Base-by-base conservation (phyloP, 176 grass and related monocot species). In the Paspalum notatum region DNA sequence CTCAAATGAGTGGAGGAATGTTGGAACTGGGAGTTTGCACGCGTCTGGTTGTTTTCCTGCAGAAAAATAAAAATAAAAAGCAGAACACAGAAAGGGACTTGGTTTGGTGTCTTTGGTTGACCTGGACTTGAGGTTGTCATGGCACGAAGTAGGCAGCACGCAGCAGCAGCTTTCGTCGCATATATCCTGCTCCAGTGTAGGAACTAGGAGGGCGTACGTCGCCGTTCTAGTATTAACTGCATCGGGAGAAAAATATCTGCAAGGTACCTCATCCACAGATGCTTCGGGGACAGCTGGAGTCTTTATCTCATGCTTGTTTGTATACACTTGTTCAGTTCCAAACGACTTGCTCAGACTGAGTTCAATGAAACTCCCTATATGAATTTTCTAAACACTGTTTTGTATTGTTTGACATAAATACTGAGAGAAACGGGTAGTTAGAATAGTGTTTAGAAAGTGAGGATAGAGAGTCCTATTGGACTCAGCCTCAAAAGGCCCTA, bases 31-130 rank as follows among this genome's bases (percentile, higher is more conserved):
- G 53, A 47, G 66, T 22, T 8, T 75, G 52, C 39, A 43, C 20
- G n/a, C 20, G n/a, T n/a, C 55, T 26, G 7, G 3, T 25, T 24
- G 53, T 43, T 75, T 22, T 61, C 41, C 55, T 26, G 21, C 72
- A 41, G 58, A 18, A 25, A 68, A n/a, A n/a, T n/a, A n/a, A 72
- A 26, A 45, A 5, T 58, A 8, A 21, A 26, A 82, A 74, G 39
- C 47, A 37, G 39, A 61, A 65, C 47, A 9, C 48, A 66, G 59
- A 75, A 56, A 75, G 40, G 15, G 26, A 75, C 81, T 54, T 43
- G 46, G 14, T 66, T 83, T 26, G 43, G 12, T 24, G 16, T 70
- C 50, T 69, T 71, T 60, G 22, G 48, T 66, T 75, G 60, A 83
- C 81, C 50, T 80, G 9, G 69, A 62, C 69, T 64, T 26, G 37